Base-by-base conservation (phyloP, 192 early-diverging fungal species). In the Podochytrium sp. region DNA sequence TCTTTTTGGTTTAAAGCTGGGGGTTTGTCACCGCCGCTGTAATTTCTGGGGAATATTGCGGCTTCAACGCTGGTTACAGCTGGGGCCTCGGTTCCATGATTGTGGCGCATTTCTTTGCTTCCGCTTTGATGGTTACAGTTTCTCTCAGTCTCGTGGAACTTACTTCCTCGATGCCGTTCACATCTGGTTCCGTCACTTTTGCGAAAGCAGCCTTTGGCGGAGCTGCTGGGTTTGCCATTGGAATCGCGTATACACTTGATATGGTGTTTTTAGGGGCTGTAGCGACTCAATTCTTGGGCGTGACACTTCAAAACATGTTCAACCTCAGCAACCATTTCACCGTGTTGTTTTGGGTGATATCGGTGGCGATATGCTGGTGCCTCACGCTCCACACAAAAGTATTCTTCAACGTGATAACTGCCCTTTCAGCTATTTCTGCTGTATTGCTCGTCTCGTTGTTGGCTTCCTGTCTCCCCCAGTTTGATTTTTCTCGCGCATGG, bases 1-100 rank as follows among this genome's bases (percentile, higher is more conserved):
- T n/a, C n/a, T n/a, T n/a, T n/a, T n/a, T n/a, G n/a, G 16, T 55
- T 23, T 23, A 20, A 27, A 55, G 52, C 25, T 55, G 52, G 52
- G 52, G 52, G 7, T 25, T 20, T 23, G 30, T 55, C 30, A 25
- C 25, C 7, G 52, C 23, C 0, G 52, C 52, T 6, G 52, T 55
- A 14, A 58, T 78, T 3, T 73, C 65, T 12, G 76, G 76, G 10
- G 76, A 78, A 35, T 75, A 60, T 65, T 65, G 73, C 6, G 76
- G 70, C 25, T 78, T 65, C 65, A 78, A 75, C 43, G 0, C n/a
- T 5, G 76, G 76, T 0, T 58, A 73, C 57, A 29, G 25, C 7
- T 69, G 75, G 51, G 76, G 76, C 30, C 63, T 71, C 32, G 76
- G 76, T 18, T 71, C 66, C 27, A 56, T 78, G 53, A 43, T 78